These are phyloP conservation scores for Fusarium buharicum DNA, from an alignment of 2,329 filamentous ascomycete genomes.

Conservation along the genomic window DNA sequence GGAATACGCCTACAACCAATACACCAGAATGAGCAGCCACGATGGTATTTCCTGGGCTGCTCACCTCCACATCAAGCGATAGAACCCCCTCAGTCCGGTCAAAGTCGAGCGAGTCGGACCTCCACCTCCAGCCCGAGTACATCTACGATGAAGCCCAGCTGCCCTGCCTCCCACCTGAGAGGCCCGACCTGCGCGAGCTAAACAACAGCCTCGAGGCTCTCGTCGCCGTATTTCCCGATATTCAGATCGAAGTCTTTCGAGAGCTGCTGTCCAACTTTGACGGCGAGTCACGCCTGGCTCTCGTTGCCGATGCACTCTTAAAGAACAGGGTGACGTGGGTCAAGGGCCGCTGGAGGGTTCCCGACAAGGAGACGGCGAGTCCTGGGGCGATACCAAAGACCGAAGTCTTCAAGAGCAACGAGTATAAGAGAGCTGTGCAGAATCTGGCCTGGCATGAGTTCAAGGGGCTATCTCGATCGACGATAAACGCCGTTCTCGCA, in stretches of 20 bases:
- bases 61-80: conserved; percentile 57
- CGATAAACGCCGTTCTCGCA: conserved; percentile 81
- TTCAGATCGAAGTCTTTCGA: conserved; percentile 84
- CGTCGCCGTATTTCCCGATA: conserved; percentile 78
- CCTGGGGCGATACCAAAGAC: conserved; percentile 60
- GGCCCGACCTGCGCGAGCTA: conserved; percentile 73
- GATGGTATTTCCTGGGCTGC: conserved; percentile 63
- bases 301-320: conserved; percentile 80
- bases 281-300: conserved; percentile 78
- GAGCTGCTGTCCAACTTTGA: conserved; percentile 82
- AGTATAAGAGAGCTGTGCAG: conserved; percentile 76
- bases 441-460: conserved; percentile 79
- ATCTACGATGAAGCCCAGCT: conserved; percentile 68
- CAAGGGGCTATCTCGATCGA: conserved; percentile 75
- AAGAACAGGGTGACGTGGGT: conserved; percentile 77
- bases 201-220: conserved; percentile 76
- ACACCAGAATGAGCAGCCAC: conserved; percentile 52
- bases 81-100: conserved; percentile 49
- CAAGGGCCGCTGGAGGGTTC: conserved; percentile 71
- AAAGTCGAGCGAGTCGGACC: conserved; percentile 47
- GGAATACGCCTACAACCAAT: background rate
- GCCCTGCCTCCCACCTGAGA: conserved; percentile 58
- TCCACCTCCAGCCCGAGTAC: conserved; percentile 54
- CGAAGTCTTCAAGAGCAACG: conserved; percentile 73
- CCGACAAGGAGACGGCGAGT: conserved; percentile 50